Conservation (phyloP, 2,329 filamentous ascomycete genomes). For the Arthroderma uncinatum region DNA sequence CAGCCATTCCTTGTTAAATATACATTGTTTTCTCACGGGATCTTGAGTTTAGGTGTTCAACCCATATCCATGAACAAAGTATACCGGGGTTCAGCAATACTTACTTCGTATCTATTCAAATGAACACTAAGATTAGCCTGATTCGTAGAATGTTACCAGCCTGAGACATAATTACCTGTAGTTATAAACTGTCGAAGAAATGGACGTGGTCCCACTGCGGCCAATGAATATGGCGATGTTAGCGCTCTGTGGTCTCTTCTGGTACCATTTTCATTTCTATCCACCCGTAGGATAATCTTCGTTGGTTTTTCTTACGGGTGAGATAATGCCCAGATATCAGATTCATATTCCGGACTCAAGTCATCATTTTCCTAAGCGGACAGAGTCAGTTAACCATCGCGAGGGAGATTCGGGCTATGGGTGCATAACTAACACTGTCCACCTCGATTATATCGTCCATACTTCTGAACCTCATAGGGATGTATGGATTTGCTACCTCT, state of each 20-base stretch:
- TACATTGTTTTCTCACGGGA: neutral
- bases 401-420: neutral
- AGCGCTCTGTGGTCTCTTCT: no score
- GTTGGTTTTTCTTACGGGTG: neutral
- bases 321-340: neutral
- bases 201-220: conserved; percentile 9
- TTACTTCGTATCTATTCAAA: neutral
- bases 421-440: neutral
- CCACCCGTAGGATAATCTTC: neutral
- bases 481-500: neutral
- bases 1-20: neutral
- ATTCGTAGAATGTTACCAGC: neutral
- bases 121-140: neutral
- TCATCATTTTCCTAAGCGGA: neutral
- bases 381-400: neutral
- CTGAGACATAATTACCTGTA: conserved; percentile 6
- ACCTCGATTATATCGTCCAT: neutral
- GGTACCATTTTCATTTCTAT: neutral
- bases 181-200: conserved; percentile 12
- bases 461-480: neutral
- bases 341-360: neutral
- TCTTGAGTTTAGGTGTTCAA: neutral
- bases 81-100: neutral
- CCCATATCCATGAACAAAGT: neutral
- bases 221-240: neutral